Evolutionary conservation across 257 asterid species (phyloP).

Genomic region (Lavandula angustifolia): DNA sequence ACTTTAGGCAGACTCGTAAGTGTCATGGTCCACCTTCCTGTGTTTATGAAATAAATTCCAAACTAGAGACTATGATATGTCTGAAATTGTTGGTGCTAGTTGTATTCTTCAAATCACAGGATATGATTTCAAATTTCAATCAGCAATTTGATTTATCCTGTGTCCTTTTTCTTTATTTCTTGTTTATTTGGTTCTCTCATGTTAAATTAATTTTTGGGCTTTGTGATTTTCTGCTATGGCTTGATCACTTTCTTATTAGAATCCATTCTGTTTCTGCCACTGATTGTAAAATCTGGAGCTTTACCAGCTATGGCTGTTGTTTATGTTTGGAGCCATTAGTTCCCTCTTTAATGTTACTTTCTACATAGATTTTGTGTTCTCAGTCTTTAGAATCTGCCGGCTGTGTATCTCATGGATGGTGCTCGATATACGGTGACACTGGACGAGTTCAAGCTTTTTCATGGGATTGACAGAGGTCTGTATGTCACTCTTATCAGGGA

Average conservation of each 20-base stretch:
- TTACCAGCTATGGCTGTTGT: constrained; percentile 8
- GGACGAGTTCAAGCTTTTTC: constrained; percentile 46
- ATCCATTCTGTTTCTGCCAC: constrained; percentile 10
- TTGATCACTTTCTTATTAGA: not conserved
- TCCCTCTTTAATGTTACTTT: not conserved
- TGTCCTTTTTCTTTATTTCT: not conserved
- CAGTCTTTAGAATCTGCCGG: constrained; percentile 39
- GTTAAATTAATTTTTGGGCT: not conserved
- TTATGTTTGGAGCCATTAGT: not conserved
- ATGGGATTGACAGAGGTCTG: constrained; percentile 51
- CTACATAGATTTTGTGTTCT: constrained; percentile 16
- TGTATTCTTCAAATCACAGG: no score
- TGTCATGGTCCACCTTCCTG: no score
- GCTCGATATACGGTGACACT: constrained; percentile 20
- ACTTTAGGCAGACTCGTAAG: constrained; percentile 8
- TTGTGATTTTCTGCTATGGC: constrained; percentile 2
- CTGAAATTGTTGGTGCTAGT: not conserved
- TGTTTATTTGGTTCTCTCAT: not conserved
- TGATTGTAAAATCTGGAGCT: not conserved
- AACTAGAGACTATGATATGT: constrained; percentile 23
- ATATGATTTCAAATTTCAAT: no score
- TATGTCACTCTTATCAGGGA: constrained; percentile 50
- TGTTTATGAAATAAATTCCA: constrained; percentile 6
- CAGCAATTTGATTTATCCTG: not conserved
- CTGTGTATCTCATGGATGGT: constrained; percentile 39